Evolutionary conservation across 1,284 basidiomycete genomes (phyloP), one percentile per base, ranked within the genome.

Genomic region (Rhodotorula sp.): DNA sequence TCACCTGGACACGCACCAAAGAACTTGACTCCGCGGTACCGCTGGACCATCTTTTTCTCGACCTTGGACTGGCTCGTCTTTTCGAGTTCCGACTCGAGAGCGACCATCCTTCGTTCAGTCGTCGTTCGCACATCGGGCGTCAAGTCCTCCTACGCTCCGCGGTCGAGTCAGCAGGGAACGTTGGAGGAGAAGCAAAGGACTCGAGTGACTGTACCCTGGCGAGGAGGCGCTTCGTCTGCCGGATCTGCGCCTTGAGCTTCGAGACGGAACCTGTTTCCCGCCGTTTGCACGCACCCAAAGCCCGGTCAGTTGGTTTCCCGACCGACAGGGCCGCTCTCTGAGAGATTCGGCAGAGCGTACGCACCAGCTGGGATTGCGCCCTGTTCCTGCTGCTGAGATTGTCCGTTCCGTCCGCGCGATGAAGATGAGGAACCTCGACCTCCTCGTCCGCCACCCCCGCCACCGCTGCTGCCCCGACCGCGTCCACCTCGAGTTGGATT

Each of bases 21-120:
- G 69, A 77, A 77, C 43, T 72, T 70, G n/a, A 77, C 62, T 5
- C 75, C 75, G 8, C 73, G 69, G 61, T 77, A 77, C 48, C 67
- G 64, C 21, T 69, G 61, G 5, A 70, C 73, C 75, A 77, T 77
- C 58, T 77, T 75, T 64, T 70, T 65, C 64, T 77, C 75, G 23
- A 69, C 58, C 34, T 60, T 56, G 12, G 56, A 65, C 43, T 68
- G 57, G 29, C 70, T 65, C 7, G 69, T 63, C 62, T 71, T 72
- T 15, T 21, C 66, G 5, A 76, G 62, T 46, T 76, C 75, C 4
- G 26, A 39, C 43, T 72, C 62, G 52, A 76, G 65, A 6, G 67
- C 49, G 7, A n/a, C 66, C 43, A 74, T 65, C 3, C 75, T 64
- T 1, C 75, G 72, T 48, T 74, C 70, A 0, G 68, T 60, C 14